Percentiles rank a stretch among this genome's conserved stretches.
Evolutionary conservation across 2,329 filamentous ascomycete species (phyloP).

Genomic region (Raffaelea deltoideospora): DNA sequence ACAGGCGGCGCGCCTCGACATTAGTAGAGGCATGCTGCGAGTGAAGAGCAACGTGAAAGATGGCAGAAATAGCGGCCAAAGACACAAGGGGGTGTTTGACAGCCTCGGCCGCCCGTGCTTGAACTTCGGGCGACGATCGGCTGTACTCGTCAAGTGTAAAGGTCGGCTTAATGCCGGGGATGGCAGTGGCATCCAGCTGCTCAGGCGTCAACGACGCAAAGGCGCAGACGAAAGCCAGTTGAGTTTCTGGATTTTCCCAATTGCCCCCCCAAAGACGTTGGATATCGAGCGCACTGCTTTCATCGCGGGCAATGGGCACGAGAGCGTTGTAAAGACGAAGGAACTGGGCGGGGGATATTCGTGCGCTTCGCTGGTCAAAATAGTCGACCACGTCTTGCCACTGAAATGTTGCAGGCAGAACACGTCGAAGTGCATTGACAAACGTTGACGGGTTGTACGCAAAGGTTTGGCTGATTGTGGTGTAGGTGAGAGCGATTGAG

Average conservation of each 20-base stretch:
- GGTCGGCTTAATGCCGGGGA: conserved; percentile 65
- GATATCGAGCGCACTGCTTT: conserved; percentile 56
- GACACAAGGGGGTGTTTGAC: conserved; percentile 81
- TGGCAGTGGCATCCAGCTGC: conserved; percentile 69
- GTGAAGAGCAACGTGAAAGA: conserved; percentile 50
- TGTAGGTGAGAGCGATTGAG: conserved; percentile 59
- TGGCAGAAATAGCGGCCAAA: conserved; percentile 60
- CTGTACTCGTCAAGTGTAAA: conserved; percentile 50
- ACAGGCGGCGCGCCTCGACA: conserved; percentile 47
- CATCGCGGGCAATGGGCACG: conserved; percentile 51
- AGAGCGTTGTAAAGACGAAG: conserved; percentile 67
- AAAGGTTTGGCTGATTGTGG: conserved; percentile 41
- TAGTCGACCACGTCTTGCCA: conserved; percentile 58
- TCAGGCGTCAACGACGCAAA: conserved; percentile 64
- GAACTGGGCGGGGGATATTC: conserved; percentile 68
- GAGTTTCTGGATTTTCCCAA: conserved; percentile 77
- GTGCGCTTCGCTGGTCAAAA: conserved; percentile 67
- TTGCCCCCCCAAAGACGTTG: conserved; percentile 80
- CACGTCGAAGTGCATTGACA: conserved; percentile 46
- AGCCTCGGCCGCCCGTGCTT: conserved; percentile 42
- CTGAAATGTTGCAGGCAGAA: conserved; percentile 48
- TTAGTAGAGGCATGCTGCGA: conserved; percentile 46
- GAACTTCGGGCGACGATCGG: conserved; percentile 31
- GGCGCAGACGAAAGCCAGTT: conserved; percentile 84
- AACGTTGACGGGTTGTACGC: conserved; percentile 36